Base-by-base conservation (phyloP, 1,284 basidiomycete genomes). In the Austroboletus novae-zelandiae region DNA sequence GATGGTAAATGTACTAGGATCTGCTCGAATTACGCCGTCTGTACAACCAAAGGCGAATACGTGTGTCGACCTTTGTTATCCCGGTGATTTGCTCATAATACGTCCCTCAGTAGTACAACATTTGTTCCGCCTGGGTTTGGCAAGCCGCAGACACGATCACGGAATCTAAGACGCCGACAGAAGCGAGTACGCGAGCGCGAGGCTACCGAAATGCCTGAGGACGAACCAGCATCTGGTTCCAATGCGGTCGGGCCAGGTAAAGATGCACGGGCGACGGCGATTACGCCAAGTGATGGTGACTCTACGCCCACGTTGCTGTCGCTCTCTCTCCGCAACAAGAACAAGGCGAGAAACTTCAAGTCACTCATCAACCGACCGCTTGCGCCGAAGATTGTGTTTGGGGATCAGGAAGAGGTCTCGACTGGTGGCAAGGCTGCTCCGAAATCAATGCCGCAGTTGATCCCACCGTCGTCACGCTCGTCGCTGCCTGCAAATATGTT, bases 321-420 rank as follows among this genome's bases (percentile, higher is more conserved):
- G 23, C 71, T 80, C 45, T 80, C 79, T 1, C 67, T 88, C 14
- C 74, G 79, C 44, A 89, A 87, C 61, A 89, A 88, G 65, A 88
- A 88, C 67, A 89, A 89, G 66, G 80, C 78, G 45, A 83, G 78
- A 52, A 82, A 80, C 11, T 88, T 84, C 67, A 82, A 78, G 58
- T 69, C 76, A 37, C 69, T 77, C 4, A 74, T 86, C 65, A 54
- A 65, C 1, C 71, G 61, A 11, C 71, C 75, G 0, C 68, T 80
- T 5, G 75, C 80, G 0, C 61, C 72, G 25, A 86, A 80, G 61
- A 85, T 89, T 49, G 68, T 82, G n/a, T 89, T 89, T 57, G 53
- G 42, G 2, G 58, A 67, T 8, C 45, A 57, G n/a, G 55, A 52
- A 25, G 57, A 61, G 6, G 71, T 65, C 7, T 40, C 5, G 14